These are phyloP conservation scores for Botrytis fabae DNA, from an alignment of 2,329 filamentous ascomycete species.

Conservation along the genomic window DNA sequence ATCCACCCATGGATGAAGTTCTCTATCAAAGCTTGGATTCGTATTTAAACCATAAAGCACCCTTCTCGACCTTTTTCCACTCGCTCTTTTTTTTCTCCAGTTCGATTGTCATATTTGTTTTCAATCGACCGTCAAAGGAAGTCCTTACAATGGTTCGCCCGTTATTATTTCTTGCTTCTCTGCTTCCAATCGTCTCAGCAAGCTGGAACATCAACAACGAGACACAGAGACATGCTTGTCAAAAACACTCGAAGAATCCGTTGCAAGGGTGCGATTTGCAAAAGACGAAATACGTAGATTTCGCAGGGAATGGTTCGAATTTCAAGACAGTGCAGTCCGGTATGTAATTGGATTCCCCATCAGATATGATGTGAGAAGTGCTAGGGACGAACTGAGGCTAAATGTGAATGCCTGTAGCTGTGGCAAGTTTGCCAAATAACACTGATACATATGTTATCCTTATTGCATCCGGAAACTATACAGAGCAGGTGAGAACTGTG, in stretches of 20 bases:
- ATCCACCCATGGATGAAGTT: neutral
- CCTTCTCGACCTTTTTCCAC: neutral
- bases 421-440: slow-evolving; percentile 36
- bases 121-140: neutral
- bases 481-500: slow-evolving; percentile 44
- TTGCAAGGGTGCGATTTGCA: slow-evolving; percentile 34
- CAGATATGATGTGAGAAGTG: neutral
- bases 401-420: slow-evolving; percentile 27
- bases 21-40: neutral
- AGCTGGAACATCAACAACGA: slow-evolving; percentile 34
- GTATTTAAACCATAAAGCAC: neutral
- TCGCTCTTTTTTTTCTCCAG: neutral
- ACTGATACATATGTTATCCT: slow-evolving; percentile 53
- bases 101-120: neutral
- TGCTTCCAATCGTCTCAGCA: slow-evolving; percentile 23
- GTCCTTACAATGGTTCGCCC: slow-evolving; percentile 13
- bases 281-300: slow-evolving; percentile 32
- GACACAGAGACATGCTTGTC: slow-evolving; percentile 31
- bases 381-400: slow-evolving; percentile 12
- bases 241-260: slow-evolving; percentile 30
- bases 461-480: slow-evolving; percentile 60
- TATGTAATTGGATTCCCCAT: slow-evolving; percentile 11
- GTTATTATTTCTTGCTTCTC: slow-evolving; percentile 9
- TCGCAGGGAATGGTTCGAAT: slow-evolving; percentile 22
- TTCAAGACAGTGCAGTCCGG: slow-evolving; percentile 37